Evolutionary conservation across 148 eudicot species (phyloP), one percentile per base, ranked within the genome.

Genomic region (Persicaria tinctoria): DNA sequence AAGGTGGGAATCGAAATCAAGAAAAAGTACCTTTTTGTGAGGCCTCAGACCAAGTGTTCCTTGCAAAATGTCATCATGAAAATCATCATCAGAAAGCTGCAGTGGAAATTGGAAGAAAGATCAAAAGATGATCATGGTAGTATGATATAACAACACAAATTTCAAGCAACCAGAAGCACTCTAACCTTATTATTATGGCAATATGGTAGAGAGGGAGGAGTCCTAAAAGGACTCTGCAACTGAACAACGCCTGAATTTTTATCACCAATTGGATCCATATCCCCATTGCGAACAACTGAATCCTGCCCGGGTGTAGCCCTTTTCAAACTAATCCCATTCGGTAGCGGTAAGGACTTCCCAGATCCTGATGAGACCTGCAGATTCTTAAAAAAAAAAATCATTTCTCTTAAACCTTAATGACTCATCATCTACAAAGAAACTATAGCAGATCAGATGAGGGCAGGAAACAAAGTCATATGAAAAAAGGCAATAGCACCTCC

Each of bases 161-260:
- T 11, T 7, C 41, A 38, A 68, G 32, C 18, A 45, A 76, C 13
- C n/a, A 50, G 41, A 68, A 53, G 69, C 16, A 68, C 13, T 44
- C 77, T 63, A 83, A 95, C 99, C 97, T 87, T 90, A 64, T 86
- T 90, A 64, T 86, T 87, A 82, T 80, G 85, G 83, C 81, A 76
- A 79, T 85, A 86, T 38, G 97, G 76, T 62, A 93, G 82, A 71
- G 97, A 92, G 53, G 94, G 96, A 70, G 99, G 99, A 75, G 99
- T 92, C 73, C 72, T 80, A 64, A 86, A 95, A 75, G 97, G 92
- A 78, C 93, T 92, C 78, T 84, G 96, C 63, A 74, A 73, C 77
- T 78, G 66, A 9, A 60, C 50, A 68, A 73, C 73, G 51, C 73
- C 84, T 75, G 80, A 75, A 48, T 75, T 77, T 66, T 76, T 69